Base-by-base conservation (phyloP, 2,329 filamentous ascomycete species). In the Curvularia verruculosa region DNA sequence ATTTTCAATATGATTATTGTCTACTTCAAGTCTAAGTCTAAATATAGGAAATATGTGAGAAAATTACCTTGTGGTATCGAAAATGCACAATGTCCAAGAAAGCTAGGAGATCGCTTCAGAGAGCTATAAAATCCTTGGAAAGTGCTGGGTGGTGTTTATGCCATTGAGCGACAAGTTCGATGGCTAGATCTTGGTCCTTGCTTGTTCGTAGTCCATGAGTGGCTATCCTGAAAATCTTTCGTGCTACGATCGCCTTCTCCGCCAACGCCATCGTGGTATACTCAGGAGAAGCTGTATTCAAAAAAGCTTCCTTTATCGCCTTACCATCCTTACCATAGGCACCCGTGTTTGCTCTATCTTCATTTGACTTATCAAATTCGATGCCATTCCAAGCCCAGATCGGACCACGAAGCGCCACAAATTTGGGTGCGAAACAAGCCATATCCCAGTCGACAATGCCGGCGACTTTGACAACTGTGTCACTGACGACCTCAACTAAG, bases 401-500 rank as follows among this genome's bases (percentile, higher is more conserved):
- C 12, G 46, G 56, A 1, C 56, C 29, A 0, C 29, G 39, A 2
- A 61, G 10, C 3, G 49, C 49, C 1, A 75, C 56, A 49, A 75
- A 74, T 18, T 57, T 59, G 0, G 74, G 70, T 1, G 61, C 73
- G 28, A 77, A 63, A 0, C 64, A 50, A 0, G 72, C 69, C 45
- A 64, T 60, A 48, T 76, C 73, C 72, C 73, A 75, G 59, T 75
- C 73, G 0, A 76, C 56, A 39, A 76, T 65, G 1, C 45, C 68
- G 0, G 61, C 67, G 9, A 70, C 56, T 18, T 41, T 8, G n/a
- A 56, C 29, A 4, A 26, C 18, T 23, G 40, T 24, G 5, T 46
- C 19, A 1, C 31, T 28, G 2, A 26, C 43, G 10, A 59, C 49
- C 7, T 63, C 46, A 10, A 68, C 63, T 3, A 77, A 47, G 28